Conservation (phyloP, 768 basidiomycete species). For the Lactarius quietus region DNA sequence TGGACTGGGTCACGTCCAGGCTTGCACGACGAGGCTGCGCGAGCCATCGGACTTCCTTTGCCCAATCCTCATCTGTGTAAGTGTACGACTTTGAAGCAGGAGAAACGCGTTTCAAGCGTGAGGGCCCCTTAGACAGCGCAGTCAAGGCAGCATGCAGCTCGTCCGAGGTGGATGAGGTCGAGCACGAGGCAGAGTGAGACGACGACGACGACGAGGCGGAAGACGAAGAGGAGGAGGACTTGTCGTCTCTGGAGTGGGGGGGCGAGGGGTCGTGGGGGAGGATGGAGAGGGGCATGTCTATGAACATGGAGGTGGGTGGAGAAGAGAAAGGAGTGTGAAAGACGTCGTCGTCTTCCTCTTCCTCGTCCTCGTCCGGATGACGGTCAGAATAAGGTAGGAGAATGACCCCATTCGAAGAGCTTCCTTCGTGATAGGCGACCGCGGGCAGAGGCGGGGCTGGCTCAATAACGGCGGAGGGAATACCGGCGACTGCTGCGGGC, state of each 20-base stretch:
- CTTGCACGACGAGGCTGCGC: slow-evolving; percentile 33
- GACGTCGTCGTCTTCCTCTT: background rate
- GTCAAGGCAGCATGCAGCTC: slow-evolving; percentile 12
- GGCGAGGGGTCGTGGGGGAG: slow-evolving; percentile 2
- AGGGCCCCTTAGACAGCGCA: slow-evolving; percentile 7
- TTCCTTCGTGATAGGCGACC: slow-evolving; percentile 1
- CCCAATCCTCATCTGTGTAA: slow-evolving; percentile 60
- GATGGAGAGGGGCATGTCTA: slow-evolving; percentile 9
- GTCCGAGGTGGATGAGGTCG: slow-evolving; percentile 26
- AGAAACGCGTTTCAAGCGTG: slow-evolving; percentile 10
- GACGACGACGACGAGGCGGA: slow-evolving; percentile 21
- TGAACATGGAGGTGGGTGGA: slow-evolving; percentile 21
- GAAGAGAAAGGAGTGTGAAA: slow-evolving; percentile 28
- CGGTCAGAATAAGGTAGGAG: background rate
- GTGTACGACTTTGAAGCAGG: slow-evolving; percentile 27
- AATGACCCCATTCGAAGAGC: background rate
- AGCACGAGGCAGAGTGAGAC: slow-evolving; percentile 16
- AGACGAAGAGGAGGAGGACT: slow-evolving; percentile 19
- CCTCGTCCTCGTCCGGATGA: background rate
- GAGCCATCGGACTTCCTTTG: slow-evolving; percentile 65
- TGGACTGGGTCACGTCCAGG: slow-evolving; percentile 5
- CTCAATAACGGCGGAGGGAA: background rate
- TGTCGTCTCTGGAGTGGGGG: slow-evolving; percentile 6
- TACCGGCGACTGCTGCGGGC: too few species aligned
- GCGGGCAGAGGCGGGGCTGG: background rate